Evolutionary conservation across 164 flowering plant genomes (phyloP), one percentile per base, ranked within the genome.

Genomic region (Nymphaea thermarum): DNA sequence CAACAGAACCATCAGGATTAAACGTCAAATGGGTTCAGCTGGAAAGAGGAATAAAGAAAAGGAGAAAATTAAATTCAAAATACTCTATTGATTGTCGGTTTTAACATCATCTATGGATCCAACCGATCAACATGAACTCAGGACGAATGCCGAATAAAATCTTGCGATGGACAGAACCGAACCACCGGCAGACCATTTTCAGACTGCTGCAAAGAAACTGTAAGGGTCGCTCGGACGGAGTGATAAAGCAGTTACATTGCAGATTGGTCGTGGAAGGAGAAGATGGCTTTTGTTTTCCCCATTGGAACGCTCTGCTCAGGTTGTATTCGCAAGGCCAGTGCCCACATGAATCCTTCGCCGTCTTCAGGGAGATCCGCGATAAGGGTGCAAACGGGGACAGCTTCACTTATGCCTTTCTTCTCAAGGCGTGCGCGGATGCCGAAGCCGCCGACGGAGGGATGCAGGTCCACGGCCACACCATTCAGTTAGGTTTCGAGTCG

Each of bases 361-460:
- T 77, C 3, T 77, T 68, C 71, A 66, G 67, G 67, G 71, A 69
- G 51, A 60, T 66, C 60, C 71, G 61, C 57, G 65, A 65, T 6
- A 41, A 25, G 43, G 43, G 41, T n/a, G 14, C 16, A 44, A 60
- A 43, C 43, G 14, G 43, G 10, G 69, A 74, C 69, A 64, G 75
- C 69, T 72, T 74, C 70, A 74, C 73, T 14, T 69, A 53, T 43
- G 66, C 77, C 47, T 74, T 77, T 63, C 71, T 77, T 61, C 71
- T 71, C 53, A 77, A 77, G 62, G 77, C 77, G 43, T 71, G 75
- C 65, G 65, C 73, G 15, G 74, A 74, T 70, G 60, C 71, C 60
- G 4, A 66, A 18, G 62, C 71, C 12, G 68, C 66, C 42, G 42
- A 44, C n/a, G 65, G 65, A 71, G 76, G 76, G 62, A 67, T 57